Conservation (phyloP, 2,329 filamentous ascomycete species). For the Epichloe coenophiala region DNA sequence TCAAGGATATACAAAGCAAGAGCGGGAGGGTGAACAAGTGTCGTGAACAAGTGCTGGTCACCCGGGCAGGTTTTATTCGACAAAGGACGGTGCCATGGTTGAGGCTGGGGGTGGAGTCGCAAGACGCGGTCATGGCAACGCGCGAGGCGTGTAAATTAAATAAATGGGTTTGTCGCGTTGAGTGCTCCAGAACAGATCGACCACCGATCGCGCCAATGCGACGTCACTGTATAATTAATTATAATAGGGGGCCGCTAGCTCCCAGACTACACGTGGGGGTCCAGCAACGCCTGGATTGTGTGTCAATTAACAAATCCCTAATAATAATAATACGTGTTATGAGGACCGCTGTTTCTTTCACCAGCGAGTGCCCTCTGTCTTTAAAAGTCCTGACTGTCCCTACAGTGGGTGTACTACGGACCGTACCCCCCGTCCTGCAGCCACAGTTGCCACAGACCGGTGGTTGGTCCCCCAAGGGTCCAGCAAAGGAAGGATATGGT, state of each 20-base stretch:
- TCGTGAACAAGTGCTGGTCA: background rate
- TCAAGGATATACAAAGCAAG: background rate
- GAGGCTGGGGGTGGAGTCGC: conserved; percentile 10
- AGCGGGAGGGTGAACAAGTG: background rate
- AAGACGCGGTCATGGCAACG: conserved; percentile 11
- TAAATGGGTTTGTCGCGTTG: conserved; percentile 7
- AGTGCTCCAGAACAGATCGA: background rate
- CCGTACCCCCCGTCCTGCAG: too few relatives aligned
- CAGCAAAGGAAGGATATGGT: conserved; percentile 11
- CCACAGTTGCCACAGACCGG: background rate
- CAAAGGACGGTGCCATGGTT: conserved; percentile 1
- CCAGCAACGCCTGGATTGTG: too few relatives aligned
- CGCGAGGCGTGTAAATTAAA: conserved; percentile 13
- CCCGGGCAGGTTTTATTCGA: background rate
- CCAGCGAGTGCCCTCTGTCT: too few relatives aligned
- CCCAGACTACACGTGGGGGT: too few relatives aligned
- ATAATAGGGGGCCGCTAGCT: too few relatives aligned
- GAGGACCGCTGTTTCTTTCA: too few relatives aligned
- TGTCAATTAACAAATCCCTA: too few relatives aligned
- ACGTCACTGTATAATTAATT: too few relatives aligned
- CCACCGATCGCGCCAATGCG: background rate
- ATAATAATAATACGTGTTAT: too few relatives aligned
- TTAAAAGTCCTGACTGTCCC: too few relatives aligned
- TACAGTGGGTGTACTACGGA: too few relatives aligned
- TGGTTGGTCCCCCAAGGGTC: background rate